These are phyloP conservation scores for Harrya chromipes DNA, from an alignment of 768 basidiomycete genomes.

Conservation along the genomic window DNA sequence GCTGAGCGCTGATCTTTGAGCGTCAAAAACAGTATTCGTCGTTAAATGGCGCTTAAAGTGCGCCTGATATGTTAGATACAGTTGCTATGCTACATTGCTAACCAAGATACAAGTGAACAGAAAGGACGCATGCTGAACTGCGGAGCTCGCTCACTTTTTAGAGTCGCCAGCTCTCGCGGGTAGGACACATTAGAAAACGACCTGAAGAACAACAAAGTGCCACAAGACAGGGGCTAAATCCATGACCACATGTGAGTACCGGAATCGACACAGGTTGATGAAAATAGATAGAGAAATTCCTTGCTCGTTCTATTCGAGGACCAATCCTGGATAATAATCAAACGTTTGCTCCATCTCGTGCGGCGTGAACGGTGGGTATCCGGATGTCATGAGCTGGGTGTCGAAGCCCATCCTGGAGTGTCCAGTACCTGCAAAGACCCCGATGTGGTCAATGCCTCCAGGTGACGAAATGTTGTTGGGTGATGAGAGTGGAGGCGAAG, in stretches of 20 bases:
- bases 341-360: constrained; percentile 25
- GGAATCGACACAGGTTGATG: constrained; percentile 14
- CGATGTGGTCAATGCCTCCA: constrained; percentile 31
- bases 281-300: constrained; percentile 3
- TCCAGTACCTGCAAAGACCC: constrained; percentile 62
- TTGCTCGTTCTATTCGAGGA: constrained; percentile 20
- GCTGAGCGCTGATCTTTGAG: not conserved
- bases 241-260: constrained; percentile 3
- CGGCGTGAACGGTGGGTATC: constrained; percentile 32
- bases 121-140: constrained; percentile 1
- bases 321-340: constrained; percentile 28
- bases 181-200: no score
- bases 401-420: constrained; percentile 26
- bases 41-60: not conserved
- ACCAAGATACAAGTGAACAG: constrained; percentile 10
- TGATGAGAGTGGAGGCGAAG: constrained; percentile 37
- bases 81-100: constrained; percentile 24
- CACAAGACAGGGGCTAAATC: not conserved
- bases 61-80: constrained; percentile 12
- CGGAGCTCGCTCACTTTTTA: constrained; percentile 9
- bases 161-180: not conserved
- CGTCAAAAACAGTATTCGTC: not conserved
- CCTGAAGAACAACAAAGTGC: not conserved
- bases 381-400: constrained; percentile 18
- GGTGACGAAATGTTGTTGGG: constrained; percentile 36